phyloP scores from a whole-genome alignment of 768 basidiomycete genomes.

The Tephrocybe rancida region DNA sequence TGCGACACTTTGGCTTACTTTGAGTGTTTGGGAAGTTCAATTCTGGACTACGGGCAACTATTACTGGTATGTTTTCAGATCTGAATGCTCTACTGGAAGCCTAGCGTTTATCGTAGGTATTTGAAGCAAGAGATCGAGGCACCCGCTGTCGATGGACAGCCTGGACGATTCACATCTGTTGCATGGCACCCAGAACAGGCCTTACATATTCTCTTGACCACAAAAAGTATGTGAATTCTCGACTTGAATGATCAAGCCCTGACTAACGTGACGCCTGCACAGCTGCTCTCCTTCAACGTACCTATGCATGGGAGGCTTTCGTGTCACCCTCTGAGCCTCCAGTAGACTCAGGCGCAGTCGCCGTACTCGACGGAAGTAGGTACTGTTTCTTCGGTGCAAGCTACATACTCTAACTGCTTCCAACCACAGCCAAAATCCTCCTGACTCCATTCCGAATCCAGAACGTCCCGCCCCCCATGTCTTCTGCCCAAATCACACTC shows the following conservation, averaged over 20 bases:
- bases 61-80: conserved; percentile 64
- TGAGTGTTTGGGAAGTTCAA: conserved; percentile 61
- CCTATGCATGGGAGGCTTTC: conserved; percentile 81
- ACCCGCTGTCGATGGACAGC: conserved; percentile 29
- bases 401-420: not conserved
- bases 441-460: conserved; percentile 68
- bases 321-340: conserved; percentile 61
- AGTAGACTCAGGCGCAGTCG: conserved; percentile 81
- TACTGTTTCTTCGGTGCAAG: conserved; percentile 10
- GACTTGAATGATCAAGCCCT: not conserved
- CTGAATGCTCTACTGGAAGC: not conserved
- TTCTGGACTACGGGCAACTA: conserved; percentile 95
- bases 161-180: conserved; percentile 69
- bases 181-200: conserved; percentile 88
- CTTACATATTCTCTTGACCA: conserved; percentile 65
- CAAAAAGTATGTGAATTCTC: conserved; percentile 50
- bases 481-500: conserved; percentile 52
- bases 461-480: conserved; percentile 99
- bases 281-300: conserved; percentile 61
- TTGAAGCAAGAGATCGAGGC: conserved; percentile 86
- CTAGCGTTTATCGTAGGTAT: conserved; percentile 56
- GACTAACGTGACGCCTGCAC: conserved; percentile 1
- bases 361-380: conserved; percentile 88
- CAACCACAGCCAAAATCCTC: not conserved
- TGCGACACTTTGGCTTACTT: not conserved